Percentiles rank a stretch among this genome's conserved stretches.
phyloP scores from a whole-genome alignment of 129 eudicot genomes.

The Centrapalus pauciflorus region DNA sequence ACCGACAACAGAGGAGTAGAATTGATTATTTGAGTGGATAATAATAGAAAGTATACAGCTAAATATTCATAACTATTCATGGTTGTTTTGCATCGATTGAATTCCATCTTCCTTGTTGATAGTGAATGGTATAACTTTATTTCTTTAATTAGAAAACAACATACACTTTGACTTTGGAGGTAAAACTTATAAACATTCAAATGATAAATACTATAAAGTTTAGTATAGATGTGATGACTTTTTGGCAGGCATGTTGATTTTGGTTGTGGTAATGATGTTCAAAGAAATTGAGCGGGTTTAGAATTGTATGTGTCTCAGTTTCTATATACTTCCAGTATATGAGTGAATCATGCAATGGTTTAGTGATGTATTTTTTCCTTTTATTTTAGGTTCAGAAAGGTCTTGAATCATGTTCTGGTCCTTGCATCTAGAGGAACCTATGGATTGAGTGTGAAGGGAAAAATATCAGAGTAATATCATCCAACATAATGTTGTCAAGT shows the following conservation, averaged over 20 bases:
- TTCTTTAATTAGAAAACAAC: too few species aligned
- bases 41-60: too few species aligned
- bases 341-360: background rate
- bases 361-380: background rate
- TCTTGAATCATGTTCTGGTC: conserved; percentile 12
- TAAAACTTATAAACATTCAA: background rate
- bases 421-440: conserved; percentile 8
- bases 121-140: background rate
- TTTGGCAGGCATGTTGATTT: conserved; percentile 1
- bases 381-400: background rate
- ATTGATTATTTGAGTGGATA: too few species aligned
- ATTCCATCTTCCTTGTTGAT: background rate
- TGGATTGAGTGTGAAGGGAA: background rate
- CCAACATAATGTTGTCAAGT: conserved; percentile 33
- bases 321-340: background rate
- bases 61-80: background rate
- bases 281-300: background rate
- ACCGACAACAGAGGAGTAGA: too few species aligned
- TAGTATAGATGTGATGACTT: background rate
- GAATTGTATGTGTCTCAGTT: background rate
- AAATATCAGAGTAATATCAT: background rate
- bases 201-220: too few species aligned
- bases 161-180: conserved; percentile 1
- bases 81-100: background rate
- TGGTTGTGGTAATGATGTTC: background rate